Evolutionary conservation across 2,329 filamentous ascomycete species (phyloP), one percentile per base, ranked within the genome.

Genomic region (Penicillium sp.): DNA sequence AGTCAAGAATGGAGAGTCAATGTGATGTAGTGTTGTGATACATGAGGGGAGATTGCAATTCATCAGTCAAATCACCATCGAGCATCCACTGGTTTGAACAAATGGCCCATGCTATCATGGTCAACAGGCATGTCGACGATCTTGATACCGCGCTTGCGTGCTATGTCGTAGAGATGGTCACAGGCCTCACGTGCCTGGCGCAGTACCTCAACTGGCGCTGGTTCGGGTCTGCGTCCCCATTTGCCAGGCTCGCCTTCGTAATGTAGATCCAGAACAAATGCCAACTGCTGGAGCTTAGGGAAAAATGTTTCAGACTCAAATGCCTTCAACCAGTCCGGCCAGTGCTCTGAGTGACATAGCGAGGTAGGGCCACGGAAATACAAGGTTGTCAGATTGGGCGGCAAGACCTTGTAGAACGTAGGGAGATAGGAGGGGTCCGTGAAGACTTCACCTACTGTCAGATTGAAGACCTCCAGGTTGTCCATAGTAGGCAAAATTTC

Each of bases 401-500:
- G 59, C 3, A 63, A 43, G 2, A 27, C 20, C 9, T 51, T 49
- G 42, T 62, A 51, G 1, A 64, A 38, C 3, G 31, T 47, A 0
- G 48, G 44, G 3, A 63, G 53, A 13, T 46, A 39, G 3, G 16
- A 6, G 3, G 52, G 36, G 18, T 60, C 45, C 1, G 51, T 1
- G 37, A 62, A 63, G 1, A 59, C 37, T 3, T 61, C 52, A 1
- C 61, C 62, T 1, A 63, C 49, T 2, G 50, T 44, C 10, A 63
- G 29, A 18, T 49, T 45, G 2, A 64, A 39, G 0, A 54, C 58
- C 20, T 53, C 22, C 16, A 62, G 26, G 2, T 42, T 11, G 1
- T 13, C 10, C 4, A 63, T 41, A 28, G 52, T 38, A 1, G 50
- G 51, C 13, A 63, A 40, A 5, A 54, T 2, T 6, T 49, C 16